Conservation (phyloP, 805 yeast species). For the Ascoidea tarda region DNA sequence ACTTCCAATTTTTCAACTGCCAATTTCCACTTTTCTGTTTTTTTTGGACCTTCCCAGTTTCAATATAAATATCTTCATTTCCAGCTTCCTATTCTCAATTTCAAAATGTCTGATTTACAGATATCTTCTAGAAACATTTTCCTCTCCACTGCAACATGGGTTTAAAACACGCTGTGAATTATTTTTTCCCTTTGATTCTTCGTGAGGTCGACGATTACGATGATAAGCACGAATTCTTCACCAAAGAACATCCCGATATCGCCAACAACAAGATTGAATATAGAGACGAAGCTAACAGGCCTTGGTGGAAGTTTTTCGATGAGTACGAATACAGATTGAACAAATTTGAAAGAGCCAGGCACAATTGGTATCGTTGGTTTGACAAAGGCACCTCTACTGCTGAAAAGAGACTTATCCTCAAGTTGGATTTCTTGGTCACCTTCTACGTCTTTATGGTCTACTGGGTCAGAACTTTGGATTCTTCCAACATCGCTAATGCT, state of each 20-base stretch:
- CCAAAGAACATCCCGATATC: too few relatives aligned
- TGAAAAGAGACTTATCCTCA: conserved; percentile 29
- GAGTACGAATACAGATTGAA: conserved; percentile 46
- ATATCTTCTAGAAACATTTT: too few relatives aligned
- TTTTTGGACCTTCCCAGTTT: too few relatives aligned
- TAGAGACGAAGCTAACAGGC: conserved; percentile 24
- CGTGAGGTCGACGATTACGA: not conserved
- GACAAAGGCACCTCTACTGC: conserved; percentile 22
- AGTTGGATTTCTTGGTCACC: conserved; percentile 42
- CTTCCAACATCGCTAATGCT: conserved; percentile 46
- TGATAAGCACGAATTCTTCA: not conserved
- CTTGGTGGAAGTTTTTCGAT: conserved; percentile 34
- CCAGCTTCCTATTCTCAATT: too few relatives aligned
- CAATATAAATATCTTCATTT: too few relatives aligned
- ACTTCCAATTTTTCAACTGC: too few relatives aligned
- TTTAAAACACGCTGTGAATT: too few relatives aligned
- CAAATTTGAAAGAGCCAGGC: conserved; percentile 16
- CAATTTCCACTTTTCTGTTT: too few relatives aligned
- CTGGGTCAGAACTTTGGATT: conserved; percentile 58
- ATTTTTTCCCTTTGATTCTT: not conserved
- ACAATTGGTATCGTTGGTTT: conserved; percentile 39
- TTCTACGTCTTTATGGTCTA: conserved; percentile 43
- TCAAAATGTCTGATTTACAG: too few relatives aligned
- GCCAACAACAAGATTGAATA: conserved; percentile 13
- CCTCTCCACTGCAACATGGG: too few relatives aligned